These are phyloP conservation scores for Hydnomerulius pinastri DNA, from an alignment of 768 basidiomycete species.

Conservation along the genomic window DNA sequence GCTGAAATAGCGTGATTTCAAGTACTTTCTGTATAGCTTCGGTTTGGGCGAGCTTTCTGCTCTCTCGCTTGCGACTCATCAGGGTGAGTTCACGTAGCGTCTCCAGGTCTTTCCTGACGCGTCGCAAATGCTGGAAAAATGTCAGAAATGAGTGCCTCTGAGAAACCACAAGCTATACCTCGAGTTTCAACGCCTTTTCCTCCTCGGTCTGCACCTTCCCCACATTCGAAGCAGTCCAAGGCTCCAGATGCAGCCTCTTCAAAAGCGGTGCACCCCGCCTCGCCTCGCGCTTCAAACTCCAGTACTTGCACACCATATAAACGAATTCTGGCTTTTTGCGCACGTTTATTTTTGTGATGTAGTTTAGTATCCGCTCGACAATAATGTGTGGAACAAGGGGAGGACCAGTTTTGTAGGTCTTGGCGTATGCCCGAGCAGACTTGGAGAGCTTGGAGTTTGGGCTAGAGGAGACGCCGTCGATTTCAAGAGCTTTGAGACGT, in stretches of 20 bases:
- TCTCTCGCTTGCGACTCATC: constrained; percentile 76
- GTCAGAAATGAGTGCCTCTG: not conserved
- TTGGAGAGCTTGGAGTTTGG: constrained; percentile 58
- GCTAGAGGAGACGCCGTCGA: constrained; percentile 40
- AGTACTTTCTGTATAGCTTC: constrained; percentile 70
- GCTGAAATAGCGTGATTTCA: constrained; percentile 63
- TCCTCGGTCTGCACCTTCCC: constrained; percentile 72
- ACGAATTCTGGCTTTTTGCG: constrained; percentile 80
- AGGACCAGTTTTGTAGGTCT: constrained; percentile 89
- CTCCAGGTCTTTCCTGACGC: constrained; percentile 76
- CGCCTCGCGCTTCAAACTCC: constrained; percentile 96
- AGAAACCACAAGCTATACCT: constrained; percentile 49
- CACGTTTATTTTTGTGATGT: constrained; percentile 68
- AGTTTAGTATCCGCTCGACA: constrained; percentile 74
- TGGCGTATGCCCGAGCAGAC: constrained; percentile 87
- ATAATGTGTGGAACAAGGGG: constrained; percentile 89
- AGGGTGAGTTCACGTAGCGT: constrained; percentile 66
- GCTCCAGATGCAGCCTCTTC: constrained; percentile 92
- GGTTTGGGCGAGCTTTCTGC: constrained; percentile 69
- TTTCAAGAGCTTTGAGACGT: constrained; percentile 56
- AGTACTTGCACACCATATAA: constrained; percentile 81
- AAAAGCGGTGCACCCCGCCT: constrained; percentile 91
- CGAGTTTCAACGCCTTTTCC: constrained; percentile 79
- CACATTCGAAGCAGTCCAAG: constrained; percentile 86
- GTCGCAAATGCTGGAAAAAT: constrained; percentile 49